These are phyloP conservation scores for Mrakia blollopis DNA, from an alignment of 768 basidiomycete genomes.

Conservation along the genomic window DNA sequence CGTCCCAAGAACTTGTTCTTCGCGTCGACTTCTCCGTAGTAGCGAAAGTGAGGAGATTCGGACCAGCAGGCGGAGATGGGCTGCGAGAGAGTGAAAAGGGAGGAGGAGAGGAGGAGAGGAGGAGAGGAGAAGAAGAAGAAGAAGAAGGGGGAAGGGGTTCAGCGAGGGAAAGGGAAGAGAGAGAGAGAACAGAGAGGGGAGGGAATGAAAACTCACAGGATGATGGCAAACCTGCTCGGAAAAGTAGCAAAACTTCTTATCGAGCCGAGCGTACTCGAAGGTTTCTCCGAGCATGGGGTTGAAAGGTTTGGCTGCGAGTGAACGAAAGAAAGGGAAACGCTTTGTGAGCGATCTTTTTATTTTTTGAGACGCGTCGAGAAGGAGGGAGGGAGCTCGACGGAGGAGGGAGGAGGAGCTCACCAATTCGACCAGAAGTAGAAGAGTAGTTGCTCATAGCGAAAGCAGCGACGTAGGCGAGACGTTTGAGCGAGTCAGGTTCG, in stretches of 20 bases:
- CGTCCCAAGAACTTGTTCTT: conserved; percentile 96
- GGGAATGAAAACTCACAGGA: conserved; percentile 50
- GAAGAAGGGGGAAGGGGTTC: neutral
- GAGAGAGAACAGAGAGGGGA: neutral
- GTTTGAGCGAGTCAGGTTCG: conserved; percentile 68
- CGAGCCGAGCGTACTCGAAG: conserved; percentile 84
- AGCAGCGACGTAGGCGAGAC: conserved; percentile 87
- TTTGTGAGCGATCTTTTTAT: no score
- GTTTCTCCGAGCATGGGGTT: conserved; percentile 60
- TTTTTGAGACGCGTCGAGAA: conserved; percentile 48
- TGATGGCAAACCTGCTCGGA: conserved; percentile 98
- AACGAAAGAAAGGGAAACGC: neutral
- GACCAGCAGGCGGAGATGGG: conserved; percentile 95
- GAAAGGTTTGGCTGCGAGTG: conserved; percentile 5
- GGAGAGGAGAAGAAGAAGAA: neutral
- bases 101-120: neutral
- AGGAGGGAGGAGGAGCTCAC: conserved; percentile 48
- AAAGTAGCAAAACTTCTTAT: conserved; percentile 84
- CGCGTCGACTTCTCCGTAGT: conserved; percentile 90
- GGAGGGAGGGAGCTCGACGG: conserved; percentile 93
- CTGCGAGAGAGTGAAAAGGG: conserved; percentile 16
- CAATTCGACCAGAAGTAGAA: conserved; percentile 90
- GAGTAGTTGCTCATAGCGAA: conserved; percentile 99
- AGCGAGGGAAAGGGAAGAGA: neutral
- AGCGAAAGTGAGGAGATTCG: conserved; percentile 81